Evolutionary conservation across 371 early-diverging fungal species (phyloP).

Genomic region (Syncephalastrum racemosum): DNA sequence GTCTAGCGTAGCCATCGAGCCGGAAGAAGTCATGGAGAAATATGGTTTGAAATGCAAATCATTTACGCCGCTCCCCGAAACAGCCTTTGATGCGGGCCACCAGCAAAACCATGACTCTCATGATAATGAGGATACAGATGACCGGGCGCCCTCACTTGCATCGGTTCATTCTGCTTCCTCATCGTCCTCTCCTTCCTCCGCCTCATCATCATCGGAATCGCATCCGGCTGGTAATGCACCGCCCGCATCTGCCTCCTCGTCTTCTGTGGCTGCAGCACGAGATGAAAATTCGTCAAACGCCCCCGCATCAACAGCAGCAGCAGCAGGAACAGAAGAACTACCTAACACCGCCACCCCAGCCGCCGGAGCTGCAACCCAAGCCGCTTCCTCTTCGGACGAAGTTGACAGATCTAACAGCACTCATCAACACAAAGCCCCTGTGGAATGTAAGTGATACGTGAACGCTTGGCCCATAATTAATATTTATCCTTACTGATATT

Average conservation of each 20-base stretch:
- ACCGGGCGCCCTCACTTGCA: constrained; percentile 1
- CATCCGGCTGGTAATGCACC: no score
- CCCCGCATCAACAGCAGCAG: constrained; percentile 1
- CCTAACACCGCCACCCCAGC: constrained; percentile 5
- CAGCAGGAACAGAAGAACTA: background rate
- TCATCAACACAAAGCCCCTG: no score
- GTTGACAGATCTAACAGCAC: background rate
- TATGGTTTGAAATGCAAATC: constrained; percentile 20
- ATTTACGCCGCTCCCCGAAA: constrained; percentile 16
- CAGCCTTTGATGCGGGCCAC: constrained; percentile 11
- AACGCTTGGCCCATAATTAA: no score
- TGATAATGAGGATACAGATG: background rate
- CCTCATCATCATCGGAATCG: background rate
- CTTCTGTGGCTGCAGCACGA: background rate
- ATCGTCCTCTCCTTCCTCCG: constrained; percentile 1
- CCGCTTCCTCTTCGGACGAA: constrained; percentile 3
- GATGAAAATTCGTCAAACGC: background rate
- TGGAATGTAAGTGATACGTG: no score
- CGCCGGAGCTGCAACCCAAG: constrained; percentile 3
- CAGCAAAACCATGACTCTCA: constrained; percentile 1
- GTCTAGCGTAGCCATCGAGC: constrained; percentile 69
- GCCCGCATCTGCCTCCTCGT: no score
- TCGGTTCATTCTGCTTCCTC: background rate
- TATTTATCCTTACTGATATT: background rate
- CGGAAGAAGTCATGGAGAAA: constrained; percentile 30